Evolutionary conservation across 2,329 filamentous ascomycete species (phyloP).

Genomic region (Pochonia chlamydosporia): DNA sequence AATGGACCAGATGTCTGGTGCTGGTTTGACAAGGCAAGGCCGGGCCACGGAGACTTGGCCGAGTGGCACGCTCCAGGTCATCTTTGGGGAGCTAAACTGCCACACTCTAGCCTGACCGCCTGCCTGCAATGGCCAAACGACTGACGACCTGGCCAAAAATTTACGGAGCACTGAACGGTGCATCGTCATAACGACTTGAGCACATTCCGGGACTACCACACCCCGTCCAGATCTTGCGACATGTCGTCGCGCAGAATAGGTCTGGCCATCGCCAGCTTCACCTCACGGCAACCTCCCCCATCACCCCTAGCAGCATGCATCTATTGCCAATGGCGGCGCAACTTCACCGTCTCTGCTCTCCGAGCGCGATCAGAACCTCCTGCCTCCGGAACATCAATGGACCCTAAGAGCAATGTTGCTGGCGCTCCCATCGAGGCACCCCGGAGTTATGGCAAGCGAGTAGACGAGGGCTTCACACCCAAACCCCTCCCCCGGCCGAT

Average conservation of each 20-base stretch:
- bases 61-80: too few species aligned
- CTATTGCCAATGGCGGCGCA: constrained; percentile 45
- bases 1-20: too few species aligned
- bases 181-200: not conserved
- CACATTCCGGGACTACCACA: not conserved
- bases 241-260: constrained; percentile 28
- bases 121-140: not conserved
- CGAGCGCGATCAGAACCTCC: constrained; percentile 26
- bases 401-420: constrained; percentile 31
- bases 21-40: too few species aligned
- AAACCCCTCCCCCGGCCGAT: constrained; percentile 67
- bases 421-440: constrained; percentile 52
- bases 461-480: constrained; percentile 49
- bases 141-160: not conserved
- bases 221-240: not conserved
- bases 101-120: too few species aligned
- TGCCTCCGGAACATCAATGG: constrained; percentile 27
- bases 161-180: not conserved
- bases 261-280: constrained; percentile 20
- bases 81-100: too few species aligned
- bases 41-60: not conserved
- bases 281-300: constrained; percentile 1
- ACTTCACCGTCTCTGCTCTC: constrained; percentile 39
- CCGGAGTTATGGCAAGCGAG: constrained; percentile 51
- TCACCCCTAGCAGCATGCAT: constrained; percentile 36